phyloP scores from a whole-genome alignment of 305 asterid genomes.

The Rubia peregrina region DNA sequence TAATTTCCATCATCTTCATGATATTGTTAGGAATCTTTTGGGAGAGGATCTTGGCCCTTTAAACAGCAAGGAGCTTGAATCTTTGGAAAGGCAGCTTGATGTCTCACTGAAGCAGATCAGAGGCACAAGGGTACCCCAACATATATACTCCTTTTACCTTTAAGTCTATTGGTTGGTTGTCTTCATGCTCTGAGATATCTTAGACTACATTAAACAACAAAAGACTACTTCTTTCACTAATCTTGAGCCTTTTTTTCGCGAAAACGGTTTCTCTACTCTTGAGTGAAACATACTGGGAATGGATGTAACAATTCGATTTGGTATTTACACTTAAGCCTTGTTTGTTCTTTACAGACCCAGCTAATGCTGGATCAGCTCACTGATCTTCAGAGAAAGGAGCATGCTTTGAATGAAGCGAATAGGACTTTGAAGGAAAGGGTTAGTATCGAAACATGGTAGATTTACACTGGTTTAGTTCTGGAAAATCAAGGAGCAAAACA shows the following conservation, averaged over 20 bases:
- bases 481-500: neutral
- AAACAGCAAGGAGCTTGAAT: constrained; percentile 90
- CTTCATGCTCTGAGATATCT: neutral
- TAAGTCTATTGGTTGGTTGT: neutral
- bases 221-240: neutral
- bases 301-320: neutral
- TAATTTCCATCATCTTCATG: neutral
- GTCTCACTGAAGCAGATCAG: constrained; percentile 88
- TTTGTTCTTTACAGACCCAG: constrained; percentile 55
- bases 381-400: constrained; percentile 84
- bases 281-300: neutral
- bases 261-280: no score
- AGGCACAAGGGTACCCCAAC: constrained; percentile 62
- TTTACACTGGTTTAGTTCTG: neutral
- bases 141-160: no score
- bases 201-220: no score
- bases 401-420: constrained; percentile 87
- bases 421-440: constrained; percentile 78
- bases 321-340: neutral
- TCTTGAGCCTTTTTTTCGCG: neutral
- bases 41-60: constrained; percentile 92
- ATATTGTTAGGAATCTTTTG: constrained; percentile 54
- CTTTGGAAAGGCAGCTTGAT: constrained; percentile 87
- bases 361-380: constrained; percentile 74
- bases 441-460: no score